These are phyloP conservation scores for Microbotryum silenes-acaulis DNA, from an alignment of 1,284 basidiomycete genomes.

Conservation along the genomic window DNA sequence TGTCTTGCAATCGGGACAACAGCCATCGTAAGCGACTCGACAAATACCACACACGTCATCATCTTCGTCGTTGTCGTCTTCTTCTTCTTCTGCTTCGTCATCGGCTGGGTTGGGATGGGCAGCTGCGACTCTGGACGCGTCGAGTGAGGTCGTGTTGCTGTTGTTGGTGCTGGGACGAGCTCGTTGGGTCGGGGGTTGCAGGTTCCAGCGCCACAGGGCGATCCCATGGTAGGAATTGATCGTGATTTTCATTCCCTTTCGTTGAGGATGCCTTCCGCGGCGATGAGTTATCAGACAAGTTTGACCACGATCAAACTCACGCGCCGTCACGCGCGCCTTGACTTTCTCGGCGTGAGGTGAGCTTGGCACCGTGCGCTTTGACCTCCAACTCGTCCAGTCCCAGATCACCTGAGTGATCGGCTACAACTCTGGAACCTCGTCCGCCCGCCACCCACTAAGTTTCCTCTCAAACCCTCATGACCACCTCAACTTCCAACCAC, in stretches of 20 bases:
- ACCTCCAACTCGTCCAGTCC: neutral
- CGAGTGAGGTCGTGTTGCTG: constrained; percentile 18
- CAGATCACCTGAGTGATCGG: neutral
- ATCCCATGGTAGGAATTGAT: constrained; percentile 77
- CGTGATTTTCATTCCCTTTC: constrained; percentile 59
- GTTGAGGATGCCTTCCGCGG: too few species aligned
- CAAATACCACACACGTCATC: constrained; percentile 92
- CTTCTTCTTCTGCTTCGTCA: constrained; percentile 33
- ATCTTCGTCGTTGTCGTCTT: constrained; percentile 57
- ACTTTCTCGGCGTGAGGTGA: too few species aligned
- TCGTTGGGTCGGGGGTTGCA: constrained; percentile 43
- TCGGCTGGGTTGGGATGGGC: constrained; percentile 11
- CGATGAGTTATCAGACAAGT: neutral
- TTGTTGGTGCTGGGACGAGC: too few species aligned
- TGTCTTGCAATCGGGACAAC: constrained; percentile 85
- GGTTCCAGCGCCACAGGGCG: constrained; percentile 80
- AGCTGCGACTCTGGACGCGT: neutral
- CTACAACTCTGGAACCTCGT: neutral
- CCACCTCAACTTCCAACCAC: neutral
- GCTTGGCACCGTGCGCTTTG: neutral
- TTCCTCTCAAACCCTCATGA: neutral
- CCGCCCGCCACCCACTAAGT: neutral
- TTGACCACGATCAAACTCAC: too few species aligned
- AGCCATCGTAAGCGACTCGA: constrained; percentile 79
- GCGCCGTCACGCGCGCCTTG: too few species aligned